A percentile compares a stretch with the other conserved stretches of the same genome.
Evolutionary conservation across 257 asterid species (phyloP).

Genomic region (Scutellaria baicalensis): DNA sequence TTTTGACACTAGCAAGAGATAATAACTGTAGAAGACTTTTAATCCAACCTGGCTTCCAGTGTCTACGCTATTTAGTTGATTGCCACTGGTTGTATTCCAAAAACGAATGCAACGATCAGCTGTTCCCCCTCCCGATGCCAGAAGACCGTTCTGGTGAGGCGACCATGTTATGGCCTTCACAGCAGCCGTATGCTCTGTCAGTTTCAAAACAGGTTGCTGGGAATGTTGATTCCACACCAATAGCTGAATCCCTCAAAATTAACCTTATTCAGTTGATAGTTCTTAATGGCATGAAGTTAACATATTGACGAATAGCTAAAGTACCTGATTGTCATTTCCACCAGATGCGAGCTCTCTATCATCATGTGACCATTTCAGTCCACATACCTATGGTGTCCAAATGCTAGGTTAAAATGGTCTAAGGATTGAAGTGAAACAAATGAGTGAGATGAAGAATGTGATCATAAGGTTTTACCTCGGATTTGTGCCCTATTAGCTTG

Average conservation of each 20-base stretch:
- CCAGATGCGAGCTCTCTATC: conserved; percentile 98
- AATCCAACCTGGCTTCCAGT: conserved; percentile 87
- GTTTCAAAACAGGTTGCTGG: conserved; percentile 68
- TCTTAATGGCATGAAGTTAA: background rate
- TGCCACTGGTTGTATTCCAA: conserved; percentile 88
- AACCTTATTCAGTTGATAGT: background rate
- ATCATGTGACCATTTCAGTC: conserved; percentile 96
- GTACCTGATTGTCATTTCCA: conserved; percentile 94
- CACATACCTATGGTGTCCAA: conserved; percentile 60
- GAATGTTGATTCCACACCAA: conserved; percentile 93
- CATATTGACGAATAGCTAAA: background rate
- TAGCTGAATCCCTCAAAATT: conserved; percentile 35
- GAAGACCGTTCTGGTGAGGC: conserved; percentile 83
- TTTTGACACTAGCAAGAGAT: background rate
- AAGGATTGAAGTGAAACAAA: conserved; percentile 1
- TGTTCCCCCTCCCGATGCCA: conserved; percentile 98
- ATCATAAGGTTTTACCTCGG: conserved; percentile 50
- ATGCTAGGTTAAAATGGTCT: background rate
- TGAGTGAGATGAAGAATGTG: background rate
- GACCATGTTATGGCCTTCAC: conserved; percentile 99
- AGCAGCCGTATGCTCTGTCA: conserved; percentile 92
- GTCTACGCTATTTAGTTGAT: conserved; percentile 70
- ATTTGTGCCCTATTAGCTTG: conserved; percentile 89
- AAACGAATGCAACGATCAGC: conserved; percentile 98
- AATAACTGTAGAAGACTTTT: background rate